phyloP scores from a whole-genome alignment of 441 rosid genomes.

The Adansonia grandidieri region DNA sequence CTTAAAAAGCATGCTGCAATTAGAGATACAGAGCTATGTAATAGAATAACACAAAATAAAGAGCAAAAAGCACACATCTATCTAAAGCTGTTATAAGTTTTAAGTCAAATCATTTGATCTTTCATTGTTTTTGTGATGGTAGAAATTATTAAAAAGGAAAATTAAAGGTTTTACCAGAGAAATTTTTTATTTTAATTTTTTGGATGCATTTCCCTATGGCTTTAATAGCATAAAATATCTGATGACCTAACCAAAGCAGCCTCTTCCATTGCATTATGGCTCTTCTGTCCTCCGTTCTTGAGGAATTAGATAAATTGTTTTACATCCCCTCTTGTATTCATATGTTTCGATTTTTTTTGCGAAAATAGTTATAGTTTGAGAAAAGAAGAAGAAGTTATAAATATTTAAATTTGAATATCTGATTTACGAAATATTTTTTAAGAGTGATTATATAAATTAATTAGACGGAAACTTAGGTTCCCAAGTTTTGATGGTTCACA shows the following conservation, averaged over 20 bases:
- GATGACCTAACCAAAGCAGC: conserved; percentile 33
- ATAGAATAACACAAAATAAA: too few relatives aligned
- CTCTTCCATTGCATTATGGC: conserved; percentile 21
- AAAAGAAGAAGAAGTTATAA: too few relatives aligned
- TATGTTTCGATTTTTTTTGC: too few relatives aligned
- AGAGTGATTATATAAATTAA: too few relatives aligned
- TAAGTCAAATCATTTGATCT: neutral
- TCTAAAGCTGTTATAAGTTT: neutral
- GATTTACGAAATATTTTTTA: too few relatives aligned
- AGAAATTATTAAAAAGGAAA: neutral
- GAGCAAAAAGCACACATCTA: neutral
- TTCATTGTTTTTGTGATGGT: neutral
- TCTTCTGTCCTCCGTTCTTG: too few relatives aligned
- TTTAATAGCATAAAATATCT: conserved; percentile 35
- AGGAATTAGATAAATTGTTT: too few relatives aligned
- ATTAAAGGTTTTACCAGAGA: neutral
- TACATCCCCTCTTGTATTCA: too few relatives aligned
- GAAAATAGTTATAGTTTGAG: too few relatives aligned
- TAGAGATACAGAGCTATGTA: neutral
- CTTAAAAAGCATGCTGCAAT: conserved; percentile 1
- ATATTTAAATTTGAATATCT: too few relatives aligned
- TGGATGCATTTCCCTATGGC: neutral
- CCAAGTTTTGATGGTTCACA: too few relatives aligned
- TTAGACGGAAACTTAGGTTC: too few relatives aligned
- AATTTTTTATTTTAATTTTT: neutral